Conservation (phyloP, 2,329 filamentous ascomycete species). For the Botrytis paeoniae region DNA sequence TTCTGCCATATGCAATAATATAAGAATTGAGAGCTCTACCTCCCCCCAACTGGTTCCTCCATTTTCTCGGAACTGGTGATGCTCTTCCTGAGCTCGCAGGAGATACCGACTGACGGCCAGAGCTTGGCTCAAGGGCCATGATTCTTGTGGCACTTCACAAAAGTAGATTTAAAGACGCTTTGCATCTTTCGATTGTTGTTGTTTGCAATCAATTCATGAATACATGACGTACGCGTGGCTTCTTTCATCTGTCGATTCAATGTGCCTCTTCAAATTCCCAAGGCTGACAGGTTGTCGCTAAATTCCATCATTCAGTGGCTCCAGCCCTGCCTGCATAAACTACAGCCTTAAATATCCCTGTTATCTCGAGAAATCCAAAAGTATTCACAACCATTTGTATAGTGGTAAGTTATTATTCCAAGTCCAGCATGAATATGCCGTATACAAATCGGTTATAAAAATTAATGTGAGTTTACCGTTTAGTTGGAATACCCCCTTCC, state of each 20-base stretch:
- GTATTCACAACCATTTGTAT: background rate
- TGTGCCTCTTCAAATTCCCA: conserved; percentile 13
- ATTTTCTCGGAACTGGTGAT: conserved; percentile 71
- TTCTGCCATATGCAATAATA: background rate
- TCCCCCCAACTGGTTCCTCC: conserved; percentile 73
- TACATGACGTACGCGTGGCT: conserved; percentile 26
- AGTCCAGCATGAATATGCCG: conserved; percentile 1
- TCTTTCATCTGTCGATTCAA: conserved; percentile 21
- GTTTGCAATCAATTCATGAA: conserved; percentile 16
- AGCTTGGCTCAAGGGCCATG: conserved; percentile 64
- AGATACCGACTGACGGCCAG: conserved; percentile 60
- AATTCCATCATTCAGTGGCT: conserved; percentile 8
- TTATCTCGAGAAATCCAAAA: background rate
- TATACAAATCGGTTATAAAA: background rate
- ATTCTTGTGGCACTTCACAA: conserved; percentile 34
- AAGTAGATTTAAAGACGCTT: conserved; percentile 23
- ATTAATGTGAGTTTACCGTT: conserved; percentile 8
- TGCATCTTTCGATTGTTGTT: conserved; percentile 26
- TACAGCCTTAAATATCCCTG: conserved; percentile 14
- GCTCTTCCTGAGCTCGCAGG: conserved; percentile 81
- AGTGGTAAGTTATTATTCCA: background rate
- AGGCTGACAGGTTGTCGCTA: conserved; percentile 21
- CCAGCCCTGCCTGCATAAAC: conserved; percentile 16
- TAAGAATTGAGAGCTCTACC: conserved; percentile 50
- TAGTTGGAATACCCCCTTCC: background rate